A percentile compares a stretch with the other conserved stretches of the same genome.
phyloP scores from a whole-genome alignment of 768 basidiomycete species.

The Boletus rubescentipes region DNA sequence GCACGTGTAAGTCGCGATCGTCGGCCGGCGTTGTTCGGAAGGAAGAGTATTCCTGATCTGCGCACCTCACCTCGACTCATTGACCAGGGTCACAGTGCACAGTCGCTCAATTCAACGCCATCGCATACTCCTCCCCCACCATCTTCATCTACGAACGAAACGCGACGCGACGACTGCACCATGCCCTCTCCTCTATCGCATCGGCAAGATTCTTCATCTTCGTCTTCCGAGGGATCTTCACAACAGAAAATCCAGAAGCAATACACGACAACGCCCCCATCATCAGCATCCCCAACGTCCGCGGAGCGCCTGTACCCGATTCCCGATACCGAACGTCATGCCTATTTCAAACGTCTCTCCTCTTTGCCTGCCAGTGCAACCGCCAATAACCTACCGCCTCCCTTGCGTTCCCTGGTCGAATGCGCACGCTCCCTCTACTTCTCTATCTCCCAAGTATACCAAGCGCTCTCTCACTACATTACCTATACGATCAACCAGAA shows the following conservation, averaged over 20 bases:
- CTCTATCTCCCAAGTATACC: constrained; percentile 87
- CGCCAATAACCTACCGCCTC: constrained; percentile 64
- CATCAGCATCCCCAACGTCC: constrained; percentile 40
- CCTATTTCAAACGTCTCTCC: constrained; percentile 93
- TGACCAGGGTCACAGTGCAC: constrained; percentile 25
- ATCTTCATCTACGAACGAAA: constrained; percentile 15
- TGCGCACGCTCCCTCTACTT: constrained; percentile 92
- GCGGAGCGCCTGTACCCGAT: constrained; percentile 38
- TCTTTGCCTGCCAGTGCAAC: constrained; percentile 62
- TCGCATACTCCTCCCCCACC: constrained; percentile 5
- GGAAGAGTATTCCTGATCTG: constrained; percentile 88
- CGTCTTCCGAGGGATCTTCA: constrained; percentile 32
- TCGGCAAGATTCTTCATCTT: constrained; percentile 48
- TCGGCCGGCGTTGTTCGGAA: constrained; percentile 45
- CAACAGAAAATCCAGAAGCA: constrained; percentile 24
- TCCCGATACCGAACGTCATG: constrained; percentile 77
- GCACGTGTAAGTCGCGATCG: constrained; percentile 39
- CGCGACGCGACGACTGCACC: constrained; percentile 30
- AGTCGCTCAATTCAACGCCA: constrained; percentile 26
- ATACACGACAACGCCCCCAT: constrained; percentile 31
- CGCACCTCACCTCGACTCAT: constrained; percentile 47
- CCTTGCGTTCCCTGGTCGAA: constrained; percentile 73
- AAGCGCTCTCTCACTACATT: constrained; percentile 85
- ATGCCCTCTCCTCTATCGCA: constrained; percentile 41
- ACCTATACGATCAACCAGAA: constrained; percentile 81